Base-by-base conservation (phyloP, 257 asterid genomes). In the Eucommia ulmoides region DNA sequence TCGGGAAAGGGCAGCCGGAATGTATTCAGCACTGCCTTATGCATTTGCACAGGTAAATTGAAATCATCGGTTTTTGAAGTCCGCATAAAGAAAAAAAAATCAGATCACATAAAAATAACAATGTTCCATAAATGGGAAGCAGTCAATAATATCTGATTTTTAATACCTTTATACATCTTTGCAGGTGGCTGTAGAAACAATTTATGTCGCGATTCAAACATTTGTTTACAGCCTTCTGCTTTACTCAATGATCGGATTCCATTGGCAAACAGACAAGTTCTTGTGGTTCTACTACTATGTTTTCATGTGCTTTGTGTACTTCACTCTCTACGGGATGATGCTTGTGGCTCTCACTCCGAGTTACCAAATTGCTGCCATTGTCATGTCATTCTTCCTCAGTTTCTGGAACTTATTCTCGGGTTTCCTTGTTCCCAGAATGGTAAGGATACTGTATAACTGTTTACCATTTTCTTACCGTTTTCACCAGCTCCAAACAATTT, bases 351-450 rank as follows among this genome's bases (percentile, higher is more conserved):
- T 84, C 74, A 74, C 93, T 14, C 93, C 95, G 15, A 82, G 62
- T 51, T 84, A 81, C 83, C 61, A 50, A 52, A 74, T 84, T 45
- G 93, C 95, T 29, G 93, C 95, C 2, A 82, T 84, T 3, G 63
- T 66, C 64, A 84, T 84, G 95, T 66, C 93, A 0, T 84, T 84
- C 67, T 84, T 84, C 84, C 93, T 84, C 75, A 82, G 77, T 77
- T 82, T 82, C 59, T 84, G 95, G 95, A 84, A 82, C 52, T 56
- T 84, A 47, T 82, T 84, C 81, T 70, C 95, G 0, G 93, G 95
- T 12, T 84, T 82, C 73, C 64, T 76, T 45, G 71, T 84, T 52
- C 62, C 91, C 49, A 70, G 95, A 72, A 82, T 78, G 59, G 95
- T 84, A n/a, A n/a, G n/a, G n/a, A n/a, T n/a, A n/a, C n/a, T 29